Conservation (phyloP, 177 flowering plant species). For the Tripterygium wilfordii region DNA sequence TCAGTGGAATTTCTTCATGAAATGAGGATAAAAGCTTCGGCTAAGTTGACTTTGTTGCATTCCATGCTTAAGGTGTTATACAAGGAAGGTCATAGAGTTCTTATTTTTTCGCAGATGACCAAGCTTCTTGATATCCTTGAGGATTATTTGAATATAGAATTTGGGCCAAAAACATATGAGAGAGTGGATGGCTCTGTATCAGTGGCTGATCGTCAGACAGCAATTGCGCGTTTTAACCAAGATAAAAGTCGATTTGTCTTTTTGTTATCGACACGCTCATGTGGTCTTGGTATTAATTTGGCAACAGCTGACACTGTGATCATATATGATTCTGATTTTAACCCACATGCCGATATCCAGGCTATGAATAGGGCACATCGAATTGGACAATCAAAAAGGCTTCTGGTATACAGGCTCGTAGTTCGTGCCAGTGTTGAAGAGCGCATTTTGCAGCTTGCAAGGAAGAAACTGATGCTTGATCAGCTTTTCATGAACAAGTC, state of each 20-base stretch:
- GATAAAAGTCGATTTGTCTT: slow-evolving; percentile 93
- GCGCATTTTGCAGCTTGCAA: slow-evolving; percentile 95
- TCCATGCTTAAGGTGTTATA: slow-evolving; percentile 79
- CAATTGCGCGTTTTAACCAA: slow-evolving; percentile 91
- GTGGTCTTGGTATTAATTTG: slow-evolving; percentile 98
- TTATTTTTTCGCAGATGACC: slow-evolving; percentile 97
- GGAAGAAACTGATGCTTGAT: slow-evolving; percentile 97
- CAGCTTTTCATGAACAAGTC: slow-evolving; percentile 96
- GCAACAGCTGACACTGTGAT: slow-evolving; percentile 98
- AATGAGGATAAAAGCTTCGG: slow-evolving; percentile 98
- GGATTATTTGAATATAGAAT: slow-evolving; percentile 82
- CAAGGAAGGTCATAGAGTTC: slow-evolving; percentile 89
- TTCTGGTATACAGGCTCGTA: slow-evolving; percentile 91
- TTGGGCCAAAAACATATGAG: slow-evolving; percentile 88
- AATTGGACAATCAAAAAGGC: slow-evolving; percentile 92
- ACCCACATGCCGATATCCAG: slow-evolving; percentile 98
- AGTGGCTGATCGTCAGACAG: slow-evolving; percentile 88
- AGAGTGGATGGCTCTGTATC: slow-evolving; percentile 99
- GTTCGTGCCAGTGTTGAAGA: slow-evolving; percentile 99
- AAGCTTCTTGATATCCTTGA: slow-evolving; percentile 97
- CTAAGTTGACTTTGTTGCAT: slow-evolving; percentile 91
- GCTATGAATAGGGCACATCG: slow-evolving; percentile 99
- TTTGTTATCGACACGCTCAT: slow-evolving; percentile 86
- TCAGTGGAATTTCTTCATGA: slow-evolving; percentile 91
- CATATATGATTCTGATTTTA: no score